These are phyloP conservation scores for Trichosporon sp. DNA, from an alignment of 1,284 basidiomycete genomes.

Conservation along the genomic window DNA sequence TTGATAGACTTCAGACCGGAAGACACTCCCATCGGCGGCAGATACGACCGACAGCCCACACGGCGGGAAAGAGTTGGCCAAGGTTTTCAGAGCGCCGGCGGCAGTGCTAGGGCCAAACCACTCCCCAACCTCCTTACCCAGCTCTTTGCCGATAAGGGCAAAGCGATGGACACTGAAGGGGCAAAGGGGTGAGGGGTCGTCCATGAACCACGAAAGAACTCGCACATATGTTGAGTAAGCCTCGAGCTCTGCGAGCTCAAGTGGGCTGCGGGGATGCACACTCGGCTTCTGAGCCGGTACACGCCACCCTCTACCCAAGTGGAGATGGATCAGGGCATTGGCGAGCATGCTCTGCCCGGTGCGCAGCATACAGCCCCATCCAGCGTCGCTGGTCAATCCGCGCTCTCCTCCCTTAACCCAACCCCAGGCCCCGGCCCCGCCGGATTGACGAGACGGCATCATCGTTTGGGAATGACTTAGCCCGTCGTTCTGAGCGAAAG, in stretches of 20 bases:
- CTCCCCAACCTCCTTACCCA: slow-evolving; percentile 92
- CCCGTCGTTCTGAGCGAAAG: slow-evolving; percentile 46
- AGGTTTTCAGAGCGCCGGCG: slow-evolving; percentile 87
- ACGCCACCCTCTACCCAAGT: slow-evolving; percentile 86
- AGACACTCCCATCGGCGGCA: slow-evolving; percentile 80
- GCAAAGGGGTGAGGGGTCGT: slow-evolving; percentile 81
- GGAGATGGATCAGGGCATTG: slow-evolving; percentile 79
- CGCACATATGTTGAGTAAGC: slow-evolving; percentile 69
- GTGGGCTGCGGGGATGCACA: slow-evolving; percentile 27
- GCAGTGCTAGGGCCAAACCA: slow-evolving; percentile 99
- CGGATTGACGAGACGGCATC: slow-evolving; percentile 25
- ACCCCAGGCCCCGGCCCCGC: slow-evolving; percentile 38
- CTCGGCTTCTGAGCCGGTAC: slow-evolving; percentile 55
- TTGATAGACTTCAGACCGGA: slow-evolving; percentile 79
- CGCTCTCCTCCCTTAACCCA: slow-evolving; percentile 63
- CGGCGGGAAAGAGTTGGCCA: slow-evolving; percentile 77
- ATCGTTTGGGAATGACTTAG: background rate
- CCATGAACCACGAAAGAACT: slow-evolving; percentile 91
- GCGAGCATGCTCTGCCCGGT: slow-evolving; percentile 92
- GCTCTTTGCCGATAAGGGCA: slow-evolving; percentile 89
- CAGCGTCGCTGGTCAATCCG: slow-evolving; percentile 87
- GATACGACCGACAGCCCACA: slow-evolving; percentile 80
- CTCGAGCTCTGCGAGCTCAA: slow-evolving; percentile 41
- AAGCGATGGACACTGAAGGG: slow-evolving; percentile 97
- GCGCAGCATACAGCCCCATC: slow-evolving; percentile 97